Evolutionary conservation across 352 stramenopile species (phyloP).

Genomic region (Globisporangium yorkense): DNA sequence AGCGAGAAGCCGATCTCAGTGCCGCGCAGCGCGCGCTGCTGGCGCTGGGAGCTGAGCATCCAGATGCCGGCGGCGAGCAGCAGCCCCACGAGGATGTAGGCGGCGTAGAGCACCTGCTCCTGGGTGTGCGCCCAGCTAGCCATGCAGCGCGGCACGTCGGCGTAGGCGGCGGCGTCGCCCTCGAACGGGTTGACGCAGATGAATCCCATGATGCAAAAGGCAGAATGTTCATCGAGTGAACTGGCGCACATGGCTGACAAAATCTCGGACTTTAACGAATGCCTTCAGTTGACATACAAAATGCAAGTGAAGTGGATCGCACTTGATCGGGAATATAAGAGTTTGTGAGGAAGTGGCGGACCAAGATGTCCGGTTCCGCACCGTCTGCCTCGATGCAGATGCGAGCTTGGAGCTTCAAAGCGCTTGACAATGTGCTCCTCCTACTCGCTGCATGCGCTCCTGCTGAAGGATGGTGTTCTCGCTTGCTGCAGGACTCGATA

Average conservation of each 20-base stretch:
- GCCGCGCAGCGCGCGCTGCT: conserved; percentile 41
- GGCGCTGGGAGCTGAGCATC: conserved; percentile 47
- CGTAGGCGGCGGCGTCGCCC: conserved; percentile 8
- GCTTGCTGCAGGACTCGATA: background rate
- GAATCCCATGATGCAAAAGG: conserved; percentile 30
- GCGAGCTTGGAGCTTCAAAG: background rate
- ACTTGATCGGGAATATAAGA: background rate
- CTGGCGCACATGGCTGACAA: background rate
- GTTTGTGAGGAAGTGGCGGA: background rate
- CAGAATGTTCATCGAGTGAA: no score
- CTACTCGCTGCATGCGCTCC: background rate
- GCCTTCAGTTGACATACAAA: background rate
- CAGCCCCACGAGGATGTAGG: conserved; percentile 37
- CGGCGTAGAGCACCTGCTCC: conserved; percentile 57
- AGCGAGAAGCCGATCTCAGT: conserved; percentile 82
- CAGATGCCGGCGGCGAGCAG: conserved; percentile 46
- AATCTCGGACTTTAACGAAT: background rate
- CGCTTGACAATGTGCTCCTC: background rate
- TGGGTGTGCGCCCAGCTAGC: conserved; percentile 70
- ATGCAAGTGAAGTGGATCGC: background rate
- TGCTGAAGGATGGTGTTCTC: background rate
- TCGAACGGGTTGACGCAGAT: conserved; percentile 68
- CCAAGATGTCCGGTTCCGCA: background rate
- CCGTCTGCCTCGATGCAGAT: background rate
- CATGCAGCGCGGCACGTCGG: conserved; percentile 47